phyloP scores from a whole-genome alignment of 225 moss, liverwort and hornwort species.

The Marchantia polymorpha region DNA sequence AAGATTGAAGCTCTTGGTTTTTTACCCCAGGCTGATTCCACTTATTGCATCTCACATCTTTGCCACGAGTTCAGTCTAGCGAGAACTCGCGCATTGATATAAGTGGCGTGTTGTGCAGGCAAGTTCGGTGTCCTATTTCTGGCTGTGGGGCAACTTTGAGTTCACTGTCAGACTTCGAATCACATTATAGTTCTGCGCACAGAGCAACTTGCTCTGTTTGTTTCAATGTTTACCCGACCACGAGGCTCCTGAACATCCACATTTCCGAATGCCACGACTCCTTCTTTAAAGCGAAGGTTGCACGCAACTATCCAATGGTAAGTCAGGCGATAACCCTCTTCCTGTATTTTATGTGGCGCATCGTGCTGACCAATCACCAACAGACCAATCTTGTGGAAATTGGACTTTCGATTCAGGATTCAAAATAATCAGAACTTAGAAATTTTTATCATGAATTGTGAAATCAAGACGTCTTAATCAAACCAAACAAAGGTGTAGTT shows the following conservation, averaged over 20 bases:
- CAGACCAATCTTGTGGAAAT: too few species aligned
- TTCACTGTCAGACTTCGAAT: conserved; percentile 59
- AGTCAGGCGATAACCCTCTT: neutral
- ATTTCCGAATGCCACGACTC: conserved; percentile 80
- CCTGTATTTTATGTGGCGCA: neutral
- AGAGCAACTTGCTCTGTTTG: conserved; percentile 73
- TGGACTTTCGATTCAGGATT: too few species aligned
- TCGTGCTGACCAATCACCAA: too few species aligned
- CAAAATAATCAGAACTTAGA: too few species aligned
- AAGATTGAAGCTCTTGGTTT: neutral
- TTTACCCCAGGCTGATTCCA: neutral
- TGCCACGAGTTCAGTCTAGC: neutral
- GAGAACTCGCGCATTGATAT: neutral
- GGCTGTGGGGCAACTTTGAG: conserved; percentile 60
- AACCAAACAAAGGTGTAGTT: too few species aligned
- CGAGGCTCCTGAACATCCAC: conserved; percentile 72
- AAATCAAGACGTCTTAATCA: too few species aligned
- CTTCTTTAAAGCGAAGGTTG: conserved; percentile 75
- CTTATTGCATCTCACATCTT: neutral
- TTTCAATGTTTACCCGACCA: conserved; percentile 61
- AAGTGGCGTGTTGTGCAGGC: conserved; percentile 30
- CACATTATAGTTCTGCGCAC: conserved; percentile 66
- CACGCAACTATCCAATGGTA: conserved; percentile 70
- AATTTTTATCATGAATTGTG: too few species aligned
- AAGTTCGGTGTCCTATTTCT: conserved; percentile 57